Percentiles rank a stretch among this genome's conserved stretches.
Evolutionary conservation across 2,329 filamentous ascomycete species (phyloP).

Genomic region (Microascus cirrosus): DNA sequence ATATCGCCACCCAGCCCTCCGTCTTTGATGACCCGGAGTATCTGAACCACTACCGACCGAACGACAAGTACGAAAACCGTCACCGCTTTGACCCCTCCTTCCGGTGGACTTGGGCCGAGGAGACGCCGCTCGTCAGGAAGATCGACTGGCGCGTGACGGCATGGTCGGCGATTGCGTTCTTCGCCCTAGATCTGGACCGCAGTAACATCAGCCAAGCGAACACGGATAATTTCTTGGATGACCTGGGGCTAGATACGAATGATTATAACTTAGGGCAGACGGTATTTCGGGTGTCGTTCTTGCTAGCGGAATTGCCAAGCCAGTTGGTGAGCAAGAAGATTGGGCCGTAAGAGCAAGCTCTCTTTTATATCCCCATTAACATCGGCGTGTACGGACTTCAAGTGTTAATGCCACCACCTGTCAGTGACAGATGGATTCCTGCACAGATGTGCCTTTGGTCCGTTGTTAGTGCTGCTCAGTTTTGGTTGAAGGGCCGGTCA

Average conservation of each 20-base stretch:
- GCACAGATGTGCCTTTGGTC: slow-evolving; percentile 28
- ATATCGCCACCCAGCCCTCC: slow-evolving; percentile 27
- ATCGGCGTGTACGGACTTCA: too few species aligned
- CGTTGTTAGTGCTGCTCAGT: slow-evolving; percentile 21
- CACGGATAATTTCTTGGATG: slow-evolving; percentile 11
- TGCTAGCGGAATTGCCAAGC: slow-evolving; percentile 41
- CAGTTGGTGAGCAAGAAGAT: slow-evolving; percentile 39
- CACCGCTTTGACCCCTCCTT: slow-evolving; percentile 20
- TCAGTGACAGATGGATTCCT: slow-evolving; percentile 34
- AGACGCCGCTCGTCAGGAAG: slow-evolving; percentile 15
- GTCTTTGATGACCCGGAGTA: slow-evolving; percentile 31
- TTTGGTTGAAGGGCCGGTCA: slow-evolving; percentile 22
- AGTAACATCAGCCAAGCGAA: slow-evolving; percentile 14
- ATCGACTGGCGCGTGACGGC: slow-evolving; percentile 15
- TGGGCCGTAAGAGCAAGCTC: slow-evolving; percentile 26
- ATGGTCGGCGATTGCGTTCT: slow-evolving; percentile 12
- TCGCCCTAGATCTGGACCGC: slow-evolving; percentile 14
- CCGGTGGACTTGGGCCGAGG: slow-evolving; percentile 21
- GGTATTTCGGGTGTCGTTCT: slow-evolving; percentile 35
- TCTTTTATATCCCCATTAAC: slow-evolving; percentile 16
- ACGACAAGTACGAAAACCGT: slow-evolving; percentile 19
- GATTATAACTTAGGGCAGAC: slow-evolving; percentile 37
- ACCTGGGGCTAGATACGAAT: slow-evolving; percentile 21
- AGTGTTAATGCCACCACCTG: too few species aligned
- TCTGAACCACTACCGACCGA: slow-evolving; percentile 21